These are phyloP conservation scores for Fusarium domesticum DNA, from an alignment of 2,329 filamentous ascomycete genomes.

Conservation along the genomic window DNA sequence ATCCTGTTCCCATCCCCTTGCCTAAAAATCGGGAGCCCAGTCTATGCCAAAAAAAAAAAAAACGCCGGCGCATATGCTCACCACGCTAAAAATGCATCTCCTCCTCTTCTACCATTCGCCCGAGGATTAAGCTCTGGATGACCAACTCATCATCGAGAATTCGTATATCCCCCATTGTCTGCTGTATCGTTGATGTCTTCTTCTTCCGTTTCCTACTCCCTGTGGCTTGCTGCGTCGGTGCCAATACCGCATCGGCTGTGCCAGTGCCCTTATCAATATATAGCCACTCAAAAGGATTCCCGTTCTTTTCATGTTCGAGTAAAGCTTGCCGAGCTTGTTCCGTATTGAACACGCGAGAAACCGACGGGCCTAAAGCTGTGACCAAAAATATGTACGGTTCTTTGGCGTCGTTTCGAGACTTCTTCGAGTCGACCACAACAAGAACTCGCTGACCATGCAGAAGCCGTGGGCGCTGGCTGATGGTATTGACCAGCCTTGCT, in stretches of 20 bases:
- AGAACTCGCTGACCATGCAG: constrained; percentile 66
- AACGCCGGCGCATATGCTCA: constrained; percentile 12
- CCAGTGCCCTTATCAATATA: constrained; percentile 69
- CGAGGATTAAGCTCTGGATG: constrained; percentile 88
- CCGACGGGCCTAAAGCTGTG: constrained; percentile 69
- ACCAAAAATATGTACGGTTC: constrained; percentile 78
- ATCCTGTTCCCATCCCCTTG: neutral
- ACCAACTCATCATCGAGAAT: constrained; percentile 83
- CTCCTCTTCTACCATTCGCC: constrained; percentile 66
- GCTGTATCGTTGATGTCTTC: constrained; percentile 21
- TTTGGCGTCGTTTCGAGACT: constrained; percentile 59
- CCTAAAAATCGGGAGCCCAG: neutral
- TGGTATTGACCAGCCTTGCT: constrained; percentile 55
- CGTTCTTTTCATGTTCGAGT: constrained; percentile 46
- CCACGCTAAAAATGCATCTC: constrained; percentile 35
- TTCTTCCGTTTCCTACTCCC: constrained; percentile 42
- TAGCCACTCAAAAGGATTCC: constrained; percentile 66
- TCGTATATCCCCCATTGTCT: constrained; percentile 51
- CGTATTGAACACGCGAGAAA: constrained; percentile 64
- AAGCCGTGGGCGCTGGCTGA: constrained; percentile 60
- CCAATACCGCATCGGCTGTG: constrained; percentile 50
- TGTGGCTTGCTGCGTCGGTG: constrained; percentile 19
- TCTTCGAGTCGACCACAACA: constrained; percentile 59
- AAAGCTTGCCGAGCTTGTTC: constrained; percentile 62
- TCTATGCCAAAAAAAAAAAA: constrained; percentile 16